Percentiles rank a stretch among this genome's conserved stretches.
phyloP scores from a whole-genome alignment of 192 early-diverging fungal species.

The Backusella australiensis region DNA sequence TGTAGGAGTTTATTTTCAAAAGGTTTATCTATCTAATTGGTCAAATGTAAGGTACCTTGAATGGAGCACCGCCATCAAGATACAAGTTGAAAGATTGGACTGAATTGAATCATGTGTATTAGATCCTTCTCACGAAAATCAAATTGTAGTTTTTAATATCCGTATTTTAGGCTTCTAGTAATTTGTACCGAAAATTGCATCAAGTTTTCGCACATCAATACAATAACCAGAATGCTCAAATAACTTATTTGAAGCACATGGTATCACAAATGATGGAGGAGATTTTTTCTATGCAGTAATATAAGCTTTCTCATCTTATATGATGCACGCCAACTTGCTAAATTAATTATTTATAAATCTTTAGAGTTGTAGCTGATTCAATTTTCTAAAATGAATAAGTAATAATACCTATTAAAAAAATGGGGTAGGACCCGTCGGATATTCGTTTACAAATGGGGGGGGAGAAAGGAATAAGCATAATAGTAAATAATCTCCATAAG shows the following conservation, averaged over 20 bases:
- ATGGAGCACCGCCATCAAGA: neutral
- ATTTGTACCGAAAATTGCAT: neutral
- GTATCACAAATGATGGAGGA: constrained; percentile 5
- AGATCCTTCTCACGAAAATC: neutral
- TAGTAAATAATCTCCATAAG: neutral
- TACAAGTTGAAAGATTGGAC: neutral
- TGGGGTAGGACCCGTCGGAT: neutral
- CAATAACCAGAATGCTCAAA: neutral
- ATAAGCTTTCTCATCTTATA: neutral
- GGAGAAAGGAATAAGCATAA: neutral
- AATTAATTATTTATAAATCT: neutral
- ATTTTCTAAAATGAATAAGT: neutral
- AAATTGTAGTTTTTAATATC: neutral
- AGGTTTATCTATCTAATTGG: neutral
- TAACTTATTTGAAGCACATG: neutral
- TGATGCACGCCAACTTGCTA: neutral
- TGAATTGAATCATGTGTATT: neutral
- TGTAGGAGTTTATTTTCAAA: neutral
- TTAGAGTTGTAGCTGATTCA: neutral
- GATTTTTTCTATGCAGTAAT: neutral
- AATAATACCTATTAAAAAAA: neutral
- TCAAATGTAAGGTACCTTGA: neutral
- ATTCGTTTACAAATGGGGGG: neutral
- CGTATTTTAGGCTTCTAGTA: neutral
- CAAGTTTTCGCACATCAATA: neutral